Base-by-base conservation (phyloP, 371 early-diverging fungal genomes). In the Sporodiniella umbellata region DNA sequence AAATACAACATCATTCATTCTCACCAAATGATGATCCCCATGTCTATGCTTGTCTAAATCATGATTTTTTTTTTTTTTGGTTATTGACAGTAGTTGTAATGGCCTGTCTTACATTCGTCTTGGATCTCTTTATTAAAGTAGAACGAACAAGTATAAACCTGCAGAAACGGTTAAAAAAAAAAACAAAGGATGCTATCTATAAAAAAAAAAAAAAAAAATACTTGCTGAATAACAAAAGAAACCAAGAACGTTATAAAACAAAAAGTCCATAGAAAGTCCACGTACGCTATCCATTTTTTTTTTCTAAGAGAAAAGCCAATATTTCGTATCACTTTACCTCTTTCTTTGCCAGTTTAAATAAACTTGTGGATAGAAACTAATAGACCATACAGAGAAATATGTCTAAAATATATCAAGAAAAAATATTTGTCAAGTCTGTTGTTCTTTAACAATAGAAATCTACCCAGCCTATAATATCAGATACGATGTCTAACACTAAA, bases 211-310 rank as follows among this genome's bases (percentile, higher is more conserved):
- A 28, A 28, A 28, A 4, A 28, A 28, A 28, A 24, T 40, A 26
- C 53, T 40, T 70, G 80, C 73, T 28, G 90, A 68, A 54, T 93
- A 93, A 64, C 86, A 90, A 0, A 79, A 31, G 47, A 93, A 93
- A 2, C 94, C 94, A 17, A 81, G 71, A 15, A 87, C 70, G 59
- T 90, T 92, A 51, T 87, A 83, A 53, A 77, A 73, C 4, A 91
- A 52, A 68, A 87, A 95, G 66, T 95, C 95, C 12, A 92, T 67
- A 0, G 94, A 93, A 10, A 93, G 69, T 0, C 94, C 93, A 22
- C 79, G 73, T 7, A 92, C 92, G 56, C 84, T 46, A 35, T 43
- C 12, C 42, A 4, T 10, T 0, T n/a, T n/a, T n/a, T n/a, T n/a
- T n/a, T n/a, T n/a, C n/a, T n/a, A n/a, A n/a, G n/a, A n/a, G n/a